Conservation (phyloP, 495 filamentous ascomycete genomes). For the Gamarada debralockiae region DNA sequence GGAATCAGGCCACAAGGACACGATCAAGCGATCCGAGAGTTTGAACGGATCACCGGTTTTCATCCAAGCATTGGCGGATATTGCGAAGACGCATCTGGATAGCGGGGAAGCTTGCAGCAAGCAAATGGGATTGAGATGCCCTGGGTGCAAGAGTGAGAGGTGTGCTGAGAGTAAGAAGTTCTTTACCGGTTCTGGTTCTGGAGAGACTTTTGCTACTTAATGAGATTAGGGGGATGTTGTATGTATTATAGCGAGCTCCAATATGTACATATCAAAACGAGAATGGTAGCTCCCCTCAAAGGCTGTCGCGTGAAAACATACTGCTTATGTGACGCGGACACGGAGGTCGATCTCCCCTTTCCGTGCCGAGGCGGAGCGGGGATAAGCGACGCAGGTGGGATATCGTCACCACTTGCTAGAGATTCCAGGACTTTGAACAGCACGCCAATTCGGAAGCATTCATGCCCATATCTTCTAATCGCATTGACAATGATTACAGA, state of each 20-base stretch:
- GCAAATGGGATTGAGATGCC: constrained; percentile 91
- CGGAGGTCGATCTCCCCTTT: too few species aligned
- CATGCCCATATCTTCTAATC: too few species aligned
- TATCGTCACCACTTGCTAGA: too few species aligned
- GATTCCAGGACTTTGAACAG: too few species aligned
- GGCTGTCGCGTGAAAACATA: too few species aligned
- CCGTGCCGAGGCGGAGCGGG: too few species aligned
- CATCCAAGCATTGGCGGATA: constrained; percentile 82
- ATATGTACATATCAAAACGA: neutral
- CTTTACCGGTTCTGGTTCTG: constrained; percentile 47
- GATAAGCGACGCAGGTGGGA: too few species aligned
- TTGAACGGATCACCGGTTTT: constrained; percentile 91
- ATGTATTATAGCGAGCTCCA: neutral
- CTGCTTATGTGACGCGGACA: too few species aligned
- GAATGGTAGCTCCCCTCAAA: too few species aligned
- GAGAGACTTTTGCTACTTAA: constrained; percentile 17
- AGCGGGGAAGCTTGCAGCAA: constrained; percentile 63
- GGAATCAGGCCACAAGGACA: constrained; percentile 71
- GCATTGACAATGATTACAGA: too few species aligned
- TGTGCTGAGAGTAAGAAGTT: constrained; percentile 92
- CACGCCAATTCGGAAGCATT: too few species aligned
- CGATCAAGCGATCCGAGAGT: constrained; percentile 88
- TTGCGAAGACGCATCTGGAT: constrained; percentile 75
- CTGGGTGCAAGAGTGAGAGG: constrained; percentile 86
- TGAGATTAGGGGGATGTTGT: neutral